phyloP scores from a whole-genome alignment of 352 stramenopile species.

The Phytopythium aichiense region DNA sequence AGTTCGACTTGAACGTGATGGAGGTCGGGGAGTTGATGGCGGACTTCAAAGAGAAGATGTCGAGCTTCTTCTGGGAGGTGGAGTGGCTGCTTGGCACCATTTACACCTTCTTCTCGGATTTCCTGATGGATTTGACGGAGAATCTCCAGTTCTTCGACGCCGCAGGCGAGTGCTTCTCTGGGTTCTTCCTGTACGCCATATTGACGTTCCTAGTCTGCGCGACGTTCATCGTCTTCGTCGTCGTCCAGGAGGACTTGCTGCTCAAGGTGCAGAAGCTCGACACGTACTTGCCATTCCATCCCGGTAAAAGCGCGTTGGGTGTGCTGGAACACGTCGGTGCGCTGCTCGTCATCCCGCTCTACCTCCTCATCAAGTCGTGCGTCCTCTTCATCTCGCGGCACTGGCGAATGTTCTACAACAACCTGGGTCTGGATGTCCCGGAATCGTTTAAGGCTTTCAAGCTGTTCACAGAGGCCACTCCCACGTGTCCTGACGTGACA shows the following conservation, averaged over 20 bases:
- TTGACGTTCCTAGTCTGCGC: conserved; percentile 29
- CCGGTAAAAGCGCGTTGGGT: conserved; percentile 21
- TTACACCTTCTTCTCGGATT: conserved; percentile 31
- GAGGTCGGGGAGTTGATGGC: conserved; percentile 17
- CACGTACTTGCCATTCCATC: conserved; percentile 34
- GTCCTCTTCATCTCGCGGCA: conserved; percentile 50
- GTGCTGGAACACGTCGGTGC: conserved; percentile 41
- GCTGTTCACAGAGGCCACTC: conserved; percentile 11
- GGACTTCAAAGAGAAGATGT: conserved; percentile 17
- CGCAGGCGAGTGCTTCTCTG: conserved; percentile 29
- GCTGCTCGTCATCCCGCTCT: conserved; percentile 51
- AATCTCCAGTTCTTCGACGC: conserved; percentile 26
- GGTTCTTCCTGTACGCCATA: conserved; percentile 30
- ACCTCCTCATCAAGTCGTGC: conserved; percentile 54
- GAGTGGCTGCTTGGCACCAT: conserved; percentile 19
- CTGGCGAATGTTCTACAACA: conserved; percentile 30
- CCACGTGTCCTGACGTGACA: conserved; percentile 12
- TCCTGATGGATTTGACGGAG: conserved; percentile 28
- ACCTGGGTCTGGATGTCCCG: conserved; percentile 10
- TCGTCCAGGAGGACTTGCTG: conserved; percentile 54
- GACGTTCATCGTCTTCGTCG: conserved; percentile 48
- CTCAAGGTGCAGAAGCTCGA: conserved; percentile 53
- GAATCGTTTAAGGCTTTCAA: conserved; percentile 15
- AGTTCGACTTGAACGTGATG: conserved; percentile 21
- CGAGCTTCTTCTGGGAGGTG: conserved; percentile 22